phyloP scores from a whole-genome alignment of 1,284 basidiomycete genomes.

The Porogramme epimiltina region DNA sequence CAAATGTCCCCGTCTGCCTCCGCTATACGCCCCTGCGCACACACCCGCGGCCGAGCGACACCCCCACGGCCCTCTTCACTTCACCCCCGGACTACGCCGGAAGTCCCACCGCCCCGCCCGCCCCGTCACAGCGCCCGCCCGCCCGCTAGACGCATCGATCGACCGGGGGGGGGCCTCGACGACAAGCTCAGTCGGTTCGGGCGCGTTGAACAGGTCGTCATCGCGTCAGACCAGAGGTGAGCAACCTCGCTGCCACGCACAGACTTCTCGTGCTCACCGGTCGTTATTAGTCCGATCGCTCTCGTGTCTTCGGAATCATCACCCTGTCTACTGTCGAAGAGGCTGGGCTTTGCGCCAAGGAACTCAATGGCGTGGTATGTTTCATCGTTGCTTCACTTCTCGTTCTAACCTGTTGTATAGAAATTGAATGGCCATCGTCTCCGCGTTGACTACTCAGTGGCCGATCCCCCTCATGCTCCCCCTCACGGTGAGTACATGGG shows the following conservation, averaged over 20 bases:
- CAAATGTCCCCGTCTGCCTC: too few relatives aligned
- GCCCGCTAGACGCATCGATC: too few relatives aligned
- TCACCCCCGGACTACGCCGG: too few relatives aligned
- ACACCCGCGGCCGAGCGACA: too few relatives aligned
- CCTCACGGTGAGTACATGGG: conserved; percentile 99
- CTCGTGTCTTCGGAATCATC: conserved; percentile 97
- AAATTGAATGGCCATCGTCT: conserved; percentile 95
- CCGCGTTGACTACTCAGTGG: conserved; percentile 96
- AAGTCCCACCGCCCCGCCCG: too few relatives aligned
- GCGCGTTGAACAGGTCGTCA: conserved; percentile 92
- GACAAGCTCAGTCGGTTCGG: conserved; percentile 92
- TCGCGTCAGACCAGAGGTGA: conserved; percentile 97
- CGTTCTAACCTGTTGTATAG: conserved; percentile 39
- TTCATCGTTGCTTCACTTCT: not conserved
- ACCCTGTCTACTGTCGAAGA: conserved; percentile 89
- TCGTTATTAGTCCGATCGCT: conserved; percentile 80
- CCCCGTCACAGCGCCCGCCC: too few relatives aligned
- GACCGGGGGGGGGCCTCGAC: conserved; percentile 89
- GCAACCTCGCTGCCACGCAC: too few relatives aligned
- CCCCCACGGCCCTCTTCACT: too few relatives aligned
- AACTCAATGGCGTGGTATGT: conserved; percentile 90
- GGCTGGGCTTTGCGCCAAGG: conserved; percentile 84
- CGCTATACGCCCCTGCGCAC: too few relatives aligned
- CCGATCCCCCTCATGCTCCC: conserved; percentile 89
- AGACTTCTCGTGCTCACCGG: conserved; percentile 15